Conservation (phyloP, 495 filamentous ascomycete species). For the Neurospora tetrasperma region DNA sequence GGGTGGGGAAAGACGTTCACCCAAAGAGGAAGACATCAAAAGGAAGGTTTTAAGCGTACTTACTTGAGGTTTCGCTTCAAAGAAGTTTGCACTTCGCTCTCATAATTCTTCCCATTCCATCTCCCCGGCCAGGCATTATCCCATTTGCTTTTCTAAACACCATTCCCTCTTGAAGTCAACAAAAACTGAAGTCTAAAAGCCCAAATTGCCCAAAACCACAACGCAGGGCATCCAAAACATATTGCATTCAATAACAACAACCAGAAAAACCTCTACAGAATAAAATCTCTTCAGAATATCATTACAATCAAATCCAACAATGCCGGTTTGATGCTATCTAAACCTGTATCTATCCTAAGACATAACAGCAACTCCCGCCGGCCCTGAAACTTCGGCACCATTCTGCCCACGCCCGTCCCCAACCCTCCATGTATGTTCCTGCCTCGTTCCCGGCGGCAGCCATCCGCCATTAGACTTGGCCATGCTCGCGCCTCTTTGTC, state of each 20-base stretch:
- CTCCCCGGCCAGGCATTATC: no score
- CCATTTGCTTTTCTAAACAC: not conserved
- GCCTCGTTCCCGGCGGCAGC: constrained; percentile 63
- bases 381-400: not conserved
- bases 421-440: constrained; percentile 72
- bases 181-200: not conserved
- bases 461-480: constrained; percentile 39
- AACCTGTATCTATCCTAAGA: not conserved
- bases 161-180: not conserved
- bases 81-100: not conserved
- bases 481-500: constrained; percentile 39
- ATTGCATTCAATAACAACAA: not conserved
- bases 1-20: not conserved
- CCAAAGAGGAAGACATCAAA: not conserved
- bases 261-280: not conserved
- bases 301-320: not conserved
- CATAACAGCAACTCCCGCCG: not conserved
- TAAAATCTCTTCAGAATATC: not conserved
- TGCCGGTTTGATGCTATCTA: not conserved
- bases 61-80: not conserved
- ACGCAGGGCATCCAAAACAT: not conserved
- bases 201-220: not conserved
- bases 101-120: not conserved
- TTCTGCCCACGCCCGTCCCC: constrained; percentile 28
- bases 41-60: not conserved